Conservation (phyloP, 345 rosid species). For the Brassica cretica region DNA sequence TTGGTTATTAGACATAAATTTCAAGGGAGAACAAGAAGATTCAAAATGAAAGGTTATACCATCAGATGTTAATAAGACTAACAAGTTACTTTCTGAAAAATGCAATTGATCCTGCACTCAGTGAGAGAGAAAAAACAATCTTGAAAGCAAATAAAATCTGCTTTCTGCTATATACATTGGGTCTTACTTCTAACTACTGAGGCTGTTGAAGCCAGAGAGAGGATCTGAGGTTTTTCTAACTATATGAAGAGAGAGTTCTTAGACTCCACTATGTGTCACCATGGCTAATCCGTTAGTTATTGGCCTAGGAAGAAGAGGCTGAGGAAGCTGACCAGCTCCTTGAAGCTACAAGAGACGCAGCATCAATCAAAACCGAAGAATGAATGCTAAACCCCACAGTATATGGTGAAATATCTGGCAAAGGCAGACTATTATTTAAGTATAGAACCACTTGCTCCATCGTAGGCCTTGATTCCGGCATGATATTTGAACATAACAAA, state of each 20-base stretch:
- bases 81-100: background rate
- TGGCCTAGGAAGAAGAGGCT: background rate
- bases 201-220: background rate
- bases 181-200: background rate
- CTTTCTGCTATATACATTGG: conserved; percentile 11
- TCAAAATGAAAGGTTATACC: background rate
- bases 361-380: conserved; percentile 31
- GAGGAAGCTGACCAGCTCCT: conserved; percentile 5
- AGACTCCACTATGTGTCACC: background rate
- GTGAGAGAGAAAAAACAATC: background rate
- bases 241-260: conserved; percentile 13
- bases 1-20: background rate
- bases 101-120: background rate
- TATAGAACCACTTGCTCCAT: conserved; percentile 44
- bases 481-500: conserved; percentile 36
- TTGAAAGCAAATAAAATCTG: background rate
- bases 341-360: conserved; percentile 26
- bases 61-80: background rate
- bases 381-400: conserved; percentile 16
- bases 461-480: conserved; percentile 42
- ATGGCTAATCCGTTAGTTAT: background rate
- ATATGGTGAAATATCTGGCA: conserved; percentile 38
- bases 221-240: background rate
- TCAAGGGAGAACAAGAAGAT: background rate
- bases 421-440: conserved; percentile 25